A percentile compares a stretch with the other conserved stretches of the same genome.
phyloP scores from a whole-genome alignment of 2,329 filamentous ascomycete species.

The Fonsecaea pedrosoi region DNA sequence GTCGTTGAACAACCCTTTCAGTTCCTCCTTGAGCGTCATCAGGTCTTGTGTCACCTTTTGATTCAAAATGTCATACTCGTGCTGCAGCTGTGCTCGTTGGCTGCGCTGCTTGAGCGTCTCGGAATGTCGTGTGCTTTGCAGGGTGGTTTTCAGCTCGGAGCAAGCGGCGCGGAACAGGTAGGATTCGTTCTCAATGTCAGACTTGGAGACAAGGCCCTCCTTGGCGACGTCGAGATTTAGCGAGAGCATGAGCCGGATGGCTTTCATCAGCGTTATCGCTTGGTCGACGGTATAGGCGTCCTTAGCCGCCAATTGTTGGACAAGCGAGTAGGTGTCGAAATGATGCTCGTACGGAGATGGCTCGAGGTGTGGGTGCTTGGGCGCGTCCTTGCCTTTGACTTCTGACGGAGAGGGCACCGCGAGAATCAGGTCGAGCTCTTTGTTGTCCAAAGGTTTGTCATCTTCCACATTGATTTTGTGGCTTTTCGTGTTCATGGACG shows the following conservation, averaged over 20 bases:
- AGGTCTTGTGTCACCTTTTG: conserved; percentile 87
- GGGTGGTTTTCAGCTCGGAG: conserved; percentile 86
- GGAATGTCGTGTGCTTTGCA: conserved; percentile 76
- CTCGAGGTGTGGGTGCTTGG: conserved; percentile 56
- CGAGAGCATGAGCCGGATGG: conserved; percentile 76
- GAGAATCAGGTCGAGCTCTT: conserved; percentile 50
- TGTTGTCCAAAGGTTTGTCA: conserved; percentile 31
- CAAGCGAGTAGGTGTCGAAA: conserved; percentile 92
- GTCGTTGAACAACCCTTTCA: conserved; percentile 97
- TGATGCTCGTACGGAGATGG: conserved; percentile 88
- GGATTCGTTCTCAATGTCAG: conserved; percentile 90
- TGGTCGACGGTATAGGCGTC: conserved; percentile 74
- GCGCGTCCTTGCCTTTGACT: conserved; percentile 36
- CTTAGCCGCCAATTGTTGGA: conserved; percentile 74
- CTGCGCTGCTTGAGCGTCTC: conserved; percentile 82
- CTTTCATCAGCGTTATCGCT: conserved; percentile 89
- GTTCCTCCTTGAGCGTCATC: conserved; percentile 79
- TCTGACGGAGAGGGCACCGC: conserved; percentile 50
- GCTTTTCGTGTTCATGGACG: conserved; percentile 21
- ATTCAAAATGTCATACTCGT: conserved; percentile 90
- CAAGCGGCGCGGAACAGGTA: conserved; percentile 95
- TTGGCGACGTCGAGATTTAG: conserved; percentile 82
- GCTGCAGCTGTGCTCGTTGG: conserved; percentile 83
- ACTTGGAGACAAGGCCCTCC: conserved; percentile 82
- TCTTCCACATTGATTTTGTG: conserved; percentile 25